phyloP scores from a whole-genome alignment of 169 alveolate species.

The Cryptosporidium baileyi region DNA sequence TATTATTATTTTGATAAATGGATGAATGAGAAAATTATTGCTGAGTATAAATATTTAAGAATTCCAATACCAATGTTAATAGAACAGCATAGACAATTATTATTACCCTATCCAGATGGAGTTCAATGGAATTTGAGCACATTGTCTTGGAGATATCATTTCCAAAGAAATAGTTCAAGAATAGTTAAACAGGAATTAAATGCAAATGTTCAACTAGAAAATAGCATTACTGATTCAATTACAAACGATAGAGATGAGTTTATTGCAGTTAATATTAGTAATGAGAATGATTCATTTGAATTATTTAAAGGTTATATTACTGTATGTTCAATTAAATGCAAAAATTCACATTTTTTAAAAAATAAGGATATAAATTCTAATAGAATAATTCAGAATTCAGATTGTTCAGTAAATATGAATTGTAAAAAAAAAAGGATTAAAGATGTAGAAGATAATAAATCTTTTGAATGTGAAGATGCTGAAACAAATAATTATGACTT shows the following conservation, averaged over 20 bases:
- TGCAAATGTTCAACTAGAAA: background rate
- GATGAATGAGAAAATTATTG: slow-evolving; percentile 35
- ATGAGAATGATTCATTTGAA: slow-evolving; percentile 6
- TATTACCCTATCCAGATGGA: slow-evolving; percentile 62
- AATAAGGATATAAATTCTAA: background rate
- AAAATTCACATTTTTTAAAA: background rate
- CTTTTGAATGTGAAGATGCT: slow-evolving; percentile 7
- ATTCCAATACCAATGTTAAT: slow-evolving; percentile 47
- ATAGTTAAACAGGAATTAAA: background rate
- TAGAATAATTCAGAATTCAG: background rate
- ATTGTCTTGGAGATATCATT: slow-evolving; percentile 37
- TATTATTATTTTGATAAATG: slow-evolving; percentile 60
- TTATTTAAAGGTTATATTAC: slow-evolving; percentile 29
- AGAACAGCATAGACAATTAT: slow-evolving; percentile 49
- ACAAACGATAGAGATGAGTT: background rate
- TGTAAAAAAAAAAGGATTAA: background rate
- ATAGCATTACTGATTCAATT: slow-evolving; percentile 1
- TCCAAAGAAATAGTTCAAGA: slow-evolving; percentile 5
- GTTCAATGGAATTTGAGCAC: slow-evolving; percentile 28
- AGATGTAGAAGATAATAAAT: background rate
- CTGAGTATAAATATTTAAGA: slow-evolving; percentile 41
- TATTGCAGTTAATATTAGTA: background rate
- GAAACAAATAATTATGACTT: background rate
- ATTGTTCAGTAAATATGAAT: background rate
- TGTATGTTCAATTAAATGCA: slow-evolving; percentile 35